Evolutionary conservation across 2,329 filamentous ascomycete genomes (phyloP), one percentile per base, ranked within the genome.

Genomic region (Fusarium hainanense): DNA sequence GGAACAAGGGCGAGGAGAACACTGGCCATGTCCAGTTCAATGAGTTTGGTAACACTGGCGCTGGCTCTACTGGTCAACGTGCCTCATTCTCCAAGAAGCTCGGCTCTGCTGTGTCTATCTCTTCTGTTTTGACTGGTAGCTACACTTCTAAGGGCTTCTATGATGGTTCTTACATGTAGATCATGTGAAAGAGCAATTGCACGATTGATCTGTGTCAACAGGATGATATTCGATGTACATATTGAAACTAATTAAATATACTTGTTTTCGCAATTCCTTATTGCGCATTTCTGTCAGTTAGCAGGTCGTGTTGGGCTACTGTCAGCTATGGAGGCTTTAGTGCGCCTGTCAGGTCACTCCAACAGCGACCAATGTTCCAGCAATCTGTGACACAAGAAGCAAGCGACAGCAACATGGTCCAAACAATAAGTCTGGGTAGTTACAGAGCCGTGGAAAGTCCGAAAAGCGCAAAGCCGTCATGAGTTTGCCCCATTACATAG

Each of bases 41-140:
- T 12, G 89, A 91, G 80, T 90, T 85, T 73, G 78, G 71, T 21
- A 91, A 91, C 77, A 83, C 82, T 2, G 89, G 89, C 2, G 75
- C 79, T 32, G 89, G 89, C 4, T 81, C 88, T 4, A 88, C 86
- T 12, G 80, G 77, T 40, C 83, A 81, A 58, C 69, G 71, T 4
- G 71, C 72, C n/a, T 55, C 58, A 2, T 74, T 74, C 14, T 68
- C 80, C 10, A 79, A 70, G 50, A 79, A 76, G 65, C 74, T 85
- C 20, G 68, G 64, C 25, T 61, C 75, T 1, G 58, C 82, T 1
- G 78, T 84, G 0, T 66, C 76, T 6, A 79, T 82, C 42, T 58
- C 69, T 1, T 72, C 73, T 12, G 74, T 80, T 1, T 58, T 80
- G 10, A 63, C 70, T 1, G 47, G 54, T 20, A 68, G 40, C 46